A percentile compares a stretch with the other conserved stretches of the same genome.
Conservation (phyloP, 805 yeast species). For the Pichia pseudocactophila region DNA sequence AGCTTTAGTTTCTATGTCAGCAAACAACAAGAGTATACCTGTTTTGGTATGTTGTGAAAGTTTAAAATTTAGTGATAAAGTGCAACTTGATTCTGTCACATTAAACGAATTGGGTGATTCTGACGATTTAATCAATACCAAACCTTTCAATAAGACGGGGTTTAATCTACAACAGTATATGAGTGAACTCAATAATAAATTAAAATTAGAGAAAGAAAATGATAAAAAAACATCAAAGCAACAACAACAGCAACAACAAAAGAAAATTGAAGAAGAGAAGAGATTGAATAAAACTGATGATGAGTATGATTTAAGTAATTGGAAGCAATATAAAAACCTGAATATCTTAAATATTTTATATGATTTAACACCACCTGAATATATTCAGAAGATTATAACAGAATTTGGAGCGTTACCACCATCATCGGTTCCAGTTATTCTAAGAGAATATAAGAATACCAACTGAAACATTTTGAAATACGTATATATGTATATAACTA, state of each 20-base stretch:
- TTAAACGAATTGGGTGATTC: constrained; percentile 83
- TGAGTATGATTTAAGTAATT: constrained; percentile 43
- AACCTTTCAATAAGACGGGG: constrained; percentile 50
- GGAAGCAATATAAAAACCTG: constrained; percentile 56
- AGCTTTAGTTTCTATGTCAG: constrained; percentile 86
- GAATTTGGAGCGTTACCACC: constrained; percentile 96
- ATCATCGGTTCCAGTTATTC: constrained; percentile 93
- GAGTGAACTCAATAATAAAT: constrained; percentile 30
- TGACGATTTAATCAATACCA: constrained; percentile 54
- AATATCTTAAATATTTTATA: constrained; percentile 80
- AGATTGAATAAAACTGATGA: constrained; percentile 19
- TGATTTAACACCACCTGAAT: constrained; percentile 90
- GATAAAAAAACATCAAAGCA: constrained; percentile 14
- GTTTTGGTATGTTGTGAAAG: constrained; percentile 94
- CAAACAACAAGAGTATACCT: constrained; percentile 81
- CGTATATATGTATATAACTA: background rate
- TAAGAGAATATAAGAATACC: constrained; percentile 76
- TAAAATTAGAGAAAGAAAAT: constrained; percentile 18
- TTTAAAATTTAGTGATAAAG: constrained; percentile 88
- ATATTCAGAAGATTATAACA: constrained; percentile 88
- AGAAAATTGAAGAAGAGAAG: constrained; percentile 20
- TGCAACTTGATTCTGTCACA: constrained; percentile 93
- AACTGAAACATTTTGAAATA: constrained; percentile 10
- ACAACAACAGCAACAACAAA: constrained; percentile 17
- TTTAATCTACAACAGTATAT: constrained; percentile 59